phyloP scores from a whole-genome alignment of 129 eudicot species.

The Ambrosia artemisiifolia region DNA sequence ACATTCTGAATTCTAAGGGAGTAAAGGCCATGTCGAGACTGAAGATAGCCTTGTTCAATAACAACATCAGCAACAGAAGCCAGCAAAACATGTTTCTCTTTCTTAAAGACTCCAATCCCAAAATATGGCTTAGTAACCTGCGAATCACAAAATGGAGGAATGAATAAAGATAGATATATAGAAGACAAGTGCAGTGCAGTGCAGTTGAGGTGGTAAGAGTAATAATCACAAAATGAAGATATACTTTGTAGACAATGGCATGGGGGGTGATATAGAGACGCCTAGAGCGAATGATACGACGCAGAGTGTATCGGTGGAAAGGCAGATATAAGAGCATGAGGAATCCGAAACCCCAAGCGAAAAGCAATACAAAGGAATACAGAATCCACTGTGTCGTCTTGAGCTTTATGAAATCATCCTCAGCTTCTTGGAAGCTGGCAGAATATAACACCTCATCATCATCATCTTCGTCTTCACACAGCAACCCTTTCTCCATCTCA shows the following conservation, averaged over 20 bases:
- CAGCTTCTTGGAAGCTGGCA: slow-evolving; percentile 59
- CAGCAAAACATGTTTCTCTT: slow-evolving; percentile 66
- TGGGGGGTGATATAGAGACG: slow-evolving; percentile 61
- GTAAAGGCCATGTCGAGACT: slow-evolving; percentile 72
- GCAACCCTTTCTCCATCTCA: slow-evolving; percentile 49
- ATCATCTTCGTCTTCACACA: slow-evolving; percentile 19
- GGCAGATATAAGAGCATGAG: slow-evolving; percentile 64
- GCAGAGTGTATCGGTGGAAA: slow-evolving; percentile 52
- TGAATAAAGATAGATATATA: no score
- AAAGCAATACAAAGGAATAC: slow-evolving; percentile 48
- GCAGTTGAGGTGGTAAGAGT: no score
- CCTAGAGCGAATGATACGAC: slow-evolving; percentile 51
- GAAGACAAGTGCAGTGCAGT: no score
- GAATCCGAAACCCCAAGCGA: slow-evolving; percentile 83
- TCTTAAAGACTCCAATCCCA: slow-evolving; percentile 67
- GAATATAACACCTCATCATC: slow-evolving; percentile 50
- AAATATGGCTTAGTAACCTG: slow-evolving; percentile 69
- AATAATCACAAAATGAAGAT: no score
- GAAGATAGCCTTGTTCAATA: slow-evolving; percentile 80
- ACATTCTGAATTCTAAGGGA: slow-evolving; percentile 70
- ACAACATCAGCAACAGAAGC: slow-evolving; percentile 71
- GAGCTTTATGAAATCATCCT: slow-evolving; percentile 58
- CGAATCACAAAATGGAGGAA: background rate
- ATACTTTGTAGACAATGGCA: slow-evolving; percentile 69
- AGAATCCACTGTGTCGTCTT: slow-evolving; percentile 62